Percentiles rank a stretch among this genome's conserved stretches.
These are phyloP conservation scores for Aspergillus quadricinctus DNA, from an alignment of 2,329 filamentous ascomycete genomes.

Conservation along the genomic window DNA sequence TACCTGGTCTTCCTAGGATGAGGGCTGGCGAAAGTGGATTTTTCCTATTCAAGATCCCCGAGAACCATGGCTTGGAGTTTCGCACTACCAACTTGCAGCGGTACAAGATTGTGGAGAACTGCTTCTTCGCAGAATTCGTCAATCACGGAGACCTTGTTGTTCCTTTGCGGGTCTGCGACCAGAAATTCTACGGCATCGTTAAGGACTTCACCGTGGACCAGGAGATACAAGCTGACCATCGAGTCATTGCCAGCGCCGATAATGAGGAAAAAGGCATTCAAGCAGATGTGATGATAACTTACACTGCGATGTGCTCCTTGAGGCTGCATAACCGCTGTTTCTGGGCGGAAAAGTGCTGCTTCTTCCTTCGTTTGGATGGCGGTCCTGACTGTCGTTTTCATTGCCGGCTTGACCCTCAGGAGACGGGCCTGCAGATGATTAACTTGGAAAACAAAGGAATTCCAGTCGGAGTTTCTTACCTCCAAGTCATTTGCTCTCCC, in stretches of 20 bases:
- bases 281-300: constrained; percentile 15
- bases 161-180: constrained; percentile 24
- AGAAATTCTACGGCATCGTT: constrained; percentile 25
- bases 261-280: constrained; percentile 5
- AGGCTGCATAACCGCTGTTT: constrained; percentile 24
- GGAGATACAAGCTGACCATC: constrained; percentile 13
- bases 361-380: constrained; percentile 25
- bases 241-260: not conserved
- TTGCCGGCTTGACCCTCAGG: constrained; percentile 12
- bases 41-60: constrained; percentile 26
- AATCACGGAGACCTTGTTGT: constrained; percentile 20
- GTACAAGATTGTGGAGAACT: constrained; percentile 24
- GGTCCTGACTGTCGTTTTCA: constrained; percentile 25
- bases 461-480: constrained; percentile 13
- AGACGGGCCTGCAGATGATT: constrained; percentile 14
- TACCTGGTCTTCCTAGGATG: constrained; percentile 28
- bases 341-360: constrained; percentile 28
- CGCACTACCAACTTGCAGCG: constrained; percentile 23
- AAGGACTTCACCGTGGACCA: constrained; percentile 27
- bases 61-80: constrained; percentile 24
- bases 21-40: constrained; percentile 20
- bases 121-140: constrained; percentile 27
- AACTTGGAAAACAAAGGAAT: constrained; percentile 9
- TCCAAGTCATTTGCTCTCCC: constrained; percentile 23
- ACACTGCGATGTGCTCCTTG: constrained; percentile 26